Percentiles rank a stretch among this genome's conserved stretches.
Conservation (phyloP, 1,284 basidiomycete genomes). For the Volvariella surrecta region DNA sequence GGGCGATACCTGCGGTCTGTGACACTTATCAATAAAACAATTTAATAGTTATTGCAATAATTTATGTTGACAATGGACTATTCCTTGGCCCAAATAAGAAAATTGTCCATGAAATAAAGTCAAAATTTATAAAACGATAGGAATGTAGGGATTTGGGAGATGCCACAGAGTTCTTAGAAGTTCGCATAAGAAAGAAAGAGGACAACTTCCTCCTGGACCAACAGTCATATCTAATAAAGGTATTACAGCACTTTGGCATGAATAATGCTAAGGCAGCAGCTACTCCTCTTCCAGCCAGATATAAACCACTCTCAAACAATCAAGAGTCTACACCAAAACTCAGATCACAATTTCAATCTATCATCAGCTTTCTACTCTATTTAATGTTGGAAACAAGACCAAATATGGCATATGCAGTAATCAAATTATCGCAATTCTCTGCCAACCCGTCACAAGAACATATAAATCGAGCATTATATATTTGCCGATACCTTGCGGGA, state of each 20-base stretch:
- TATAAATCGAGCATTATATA: slow-evolving; percentile 1
- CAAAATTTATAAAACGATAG: slow-evolving; percentile 20
- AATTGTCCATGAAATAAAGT: slow-evolving; percentile 13
- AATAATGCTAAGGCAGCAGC: slow-evolving; percentile 19
- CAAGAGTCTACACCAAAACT: neutral
- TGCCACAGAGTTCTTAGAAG: slow-evolving; percentile 23
- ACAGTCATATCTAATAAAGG: slow-evolving; percentile 20
- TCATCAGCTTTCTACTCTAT: slow-evolving; percentile 4
- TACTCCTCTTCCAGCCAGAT: slow-evolving; percentile 23
- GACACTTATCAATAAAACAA: too few relatives aligned
- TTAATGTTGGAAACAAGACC: slow-evolving; percentile 1
- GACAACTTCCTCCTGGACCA: slow-evolving; percentile 23
- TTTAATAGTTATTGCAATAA: too few relatives aligned
- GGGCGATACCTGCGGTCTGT: too few relatives aligned
- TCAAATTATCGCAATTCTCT: slow-evolving; percentile 5
- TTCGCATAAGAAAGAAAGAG: slow-evolving; percentile 19
- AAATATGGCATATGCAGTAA: too few relatives aligned
- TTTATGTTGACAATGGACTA: slow-evolving; percentile 21
- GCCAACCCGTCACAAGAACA: slow-evolving; percentile 4
- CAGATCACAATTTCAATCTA: slow-evolving; percentile 2
- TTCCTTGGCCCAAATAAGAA: slow-evolving; percentile 13
- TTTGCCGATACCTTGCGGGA: neutral
- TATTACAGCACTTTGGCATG: slow-evolving; percentile 24
- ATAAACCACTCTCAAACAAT: slow-evolving; percentile 6
- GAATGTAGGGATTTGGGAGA: slow-evolving; percentile 26